A percentile compares a stretch with the other conserved stretches of the same genome.
Evolutionary conservation across 805 yeast genomes (phyloP).

Genomic region (Cephaloascus fragrans): DNA sequence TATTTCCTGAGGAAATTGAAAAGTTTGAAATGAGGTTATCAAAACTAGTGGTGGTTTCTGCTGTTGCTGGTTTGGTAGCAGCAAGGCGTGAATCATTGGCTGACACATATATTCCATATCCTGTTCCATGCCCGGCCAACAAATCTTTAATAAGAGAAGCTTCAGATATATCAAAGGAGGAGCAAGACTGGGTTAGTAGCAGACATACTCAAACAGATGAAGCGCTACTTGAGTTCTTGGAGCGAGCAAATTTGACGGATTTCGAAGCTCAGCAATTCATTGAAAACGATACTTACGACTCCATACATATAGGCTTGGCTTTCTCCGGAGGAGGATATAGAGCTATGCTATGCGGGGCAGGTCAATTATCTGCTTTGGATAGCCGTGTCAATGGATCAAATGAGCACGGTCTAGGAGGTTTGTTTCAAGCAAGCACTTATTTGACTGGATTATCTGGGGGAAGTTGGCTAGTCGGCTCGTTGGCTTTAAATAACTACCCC

Average conservation of each 20-base stretch:
- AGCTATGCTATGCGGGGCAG: conserved; percentile 34
- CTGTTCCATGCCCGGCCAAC: background rate
- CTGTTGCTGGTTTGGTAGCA: no score
- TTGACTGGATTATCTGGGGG: conserved; percentile 32
- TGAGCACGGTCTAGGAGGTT: conserved; percentile 25
- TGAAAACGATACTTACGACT: conserved; percentile 11
- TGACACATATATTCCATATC: background rate
- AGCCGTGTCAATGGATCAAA: conserved; percentile 18
- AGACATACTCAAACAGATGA: conserved; percentile 19
- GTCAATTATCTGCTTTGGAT: conserved; percentile 29
- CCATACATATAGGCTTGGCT: conserved; percentile 14
- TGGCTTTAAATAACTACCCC: conserved; percentile 26
- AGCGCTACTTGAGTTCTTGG: conserved; percentile 20
- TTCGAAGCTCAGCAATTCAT: conserved; percentile 24
- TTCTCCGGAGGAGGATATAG: conserved; percentile 33
- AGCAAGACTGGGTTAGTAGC: conserved; percentile 18
- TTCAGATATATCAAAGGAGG: conserved; percentile 16
- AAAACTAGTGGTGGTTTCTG: no score
- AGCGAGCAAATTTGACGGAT: conserved; percentile 21
- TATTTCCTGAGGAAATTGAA: no score
- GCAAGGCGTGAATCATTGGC: no score
- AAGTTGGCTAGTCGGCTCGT: conserved; percentile 25
- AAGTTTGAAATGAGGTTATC: no score
- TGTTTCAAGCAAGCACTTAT: conserved; percentile 27
- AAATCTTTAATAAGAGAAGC: conserved; percentile 15